Conservation (phyloP, 2,329 filamentous ascomycete species). For the Cladosporium sp. region DNA sequence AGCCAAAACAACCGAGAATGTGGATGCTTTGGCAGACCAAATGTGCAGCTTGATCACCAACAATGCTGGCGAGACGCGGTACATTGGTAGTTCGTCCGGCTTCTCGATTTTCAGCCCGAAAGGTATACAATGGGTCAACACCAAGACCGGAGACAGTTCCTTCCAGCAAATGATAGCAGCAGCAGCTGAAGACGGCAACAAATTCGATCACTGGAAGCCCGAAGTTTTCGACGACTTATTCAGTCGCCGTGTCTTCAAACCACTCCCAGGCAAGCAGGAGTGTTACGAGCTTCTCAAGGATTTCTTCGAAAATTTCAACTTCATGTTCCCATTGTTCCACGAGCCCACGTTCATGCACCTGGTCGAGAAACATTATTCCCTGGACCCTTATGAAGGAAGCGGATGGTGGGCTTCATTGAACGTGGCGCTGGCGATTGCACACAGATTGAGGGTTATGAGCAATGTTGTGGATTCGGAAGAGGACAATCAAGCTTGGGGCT, state of each 20-base stretch:
- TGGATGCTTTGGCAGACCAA: constrained; percentile 89
- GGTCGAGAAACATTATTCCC: constrained; percentile 87
- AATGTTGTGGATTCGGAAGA: constrained; percentile 86
- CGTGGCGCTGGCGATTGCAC: constrained; percentile 85
- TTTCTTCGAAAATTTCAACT: constrained; percentile 98
- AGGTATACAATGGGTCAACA: constrained; percentile 96
- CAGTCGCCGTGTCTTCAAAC: constrained; percentile 74
- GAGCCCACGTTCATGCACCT: constrained; percentile 98
- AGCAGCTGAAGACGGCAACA: constrained; percentile 80
- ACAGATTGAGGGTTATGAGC: constrained; percentile 90
- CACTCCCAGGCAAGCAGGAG: constrained; percentile 79
- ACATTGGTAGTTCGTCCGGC: constrained; percentile 93
- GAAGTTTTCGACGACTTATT: constrained; percentile 94
- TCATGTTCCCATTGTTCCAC: constrained; percentile 96
- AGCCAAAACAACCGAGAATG: constrained; percentile 60
- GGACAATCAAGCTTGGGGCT: constrained; percentile 90
- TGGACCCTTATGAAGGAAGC: constrained; percentile 87
- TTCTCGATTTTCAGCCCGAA: constrained; percentile 99
- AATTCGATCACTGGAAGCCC: constrained; percentile 98
- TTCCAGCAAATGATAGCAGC: constrained; percentile 95
- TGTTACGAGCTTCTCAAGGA: constrained; percentile 83
- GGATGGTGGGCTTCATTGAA: constrained; percentile 99
- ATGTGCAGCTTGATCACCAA: constrained; percentile 98
- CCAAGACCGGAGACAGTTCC: constrained; percentile 91
- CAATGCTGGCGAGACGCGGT: constrained; percentile 87